These are phyloP conservation scores for Colletotrichum lindemuthianum DNA, from an alignment of 2,329 filamentous ascomycete species.

Conservation along the genomic window DNA sequence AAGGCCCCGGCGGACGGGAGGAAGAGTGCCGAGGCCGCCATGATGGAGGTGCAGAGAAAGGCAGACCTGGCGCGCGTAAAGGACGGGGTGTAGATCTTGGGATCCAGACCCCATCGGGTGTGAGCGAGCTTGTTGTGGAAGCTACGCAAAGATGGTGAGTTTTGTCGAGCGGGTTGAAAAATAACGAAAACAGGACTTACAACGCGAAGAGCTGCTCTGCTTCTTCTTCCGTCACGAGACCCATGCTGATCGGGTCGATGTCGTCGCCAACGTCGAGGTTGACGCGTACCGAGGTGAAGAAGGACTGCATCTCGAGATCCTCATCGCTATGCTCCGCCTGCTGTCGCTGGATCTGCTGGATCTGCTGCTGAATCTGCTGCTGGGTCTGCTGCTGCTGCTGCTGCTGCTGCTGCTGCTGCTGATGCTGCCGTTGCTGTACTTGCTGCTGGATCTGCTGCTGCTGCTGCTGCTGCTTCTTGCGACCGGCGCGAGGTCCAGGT, in stretches of 20 bases:
- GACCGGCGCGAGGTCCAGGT: slow-evolving; percentile 24
- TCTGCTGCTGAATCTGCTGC: not conserved
- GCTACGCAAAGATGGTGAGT: slow-evolving; percentile 48
- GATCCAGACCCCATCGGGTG: slow-evolving; percentile 79
- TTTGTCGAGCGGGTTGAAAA: slow-evolving; percentile 17
- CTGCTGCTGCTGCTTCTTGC: slow-evolving; percentile 36
- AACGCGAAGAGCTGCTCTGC: slow-evolving; percentile 72
- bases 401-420: slow-evolving; percentile 36
- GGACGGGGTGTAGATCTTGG: slow-evolving; percentile 69
- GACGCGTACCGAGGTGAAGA: slow-evolving; percentile 73
- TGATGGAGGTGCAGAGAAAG: slow-evolving; percentile 77
- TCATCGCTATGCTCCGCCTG: slow-evolving; percentile 46
- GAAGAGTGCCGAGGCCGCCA: slow-evolving; percentile 75
- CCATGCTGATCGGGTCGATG: slow-evolving; percentile 75
- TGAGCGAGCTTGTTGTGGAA: slow-evolving; percentile 77
- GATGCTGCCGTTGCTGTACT: slow-evolving; percentile 9
- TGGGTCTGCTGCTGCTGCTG: slow-evolving; percentile 36
- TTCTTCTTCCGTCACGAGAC: slow-evolving; percentile 73
- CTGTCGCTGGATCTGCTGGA: not conserved
- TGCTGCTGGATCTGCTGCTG: slow-evolving; percentile 35
- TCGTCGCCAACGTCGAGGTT: slow-evolving; percentile 71
- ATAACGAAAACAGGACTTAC: slow-evolving; percentile 54
- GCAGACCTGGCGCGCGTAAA: slow-evolving; percentile 76
- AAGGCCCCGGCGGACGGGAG: slow-evolving; percentile 70
- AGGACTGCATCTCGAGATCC: slow-evolving; percentile 65